A percentile compares a stretch with the other conserved stretches of the same genome.
Evolutionary conservation across 345 rosid genomes (phyloP).

Genomic region (Geranium brycei): DNA sequence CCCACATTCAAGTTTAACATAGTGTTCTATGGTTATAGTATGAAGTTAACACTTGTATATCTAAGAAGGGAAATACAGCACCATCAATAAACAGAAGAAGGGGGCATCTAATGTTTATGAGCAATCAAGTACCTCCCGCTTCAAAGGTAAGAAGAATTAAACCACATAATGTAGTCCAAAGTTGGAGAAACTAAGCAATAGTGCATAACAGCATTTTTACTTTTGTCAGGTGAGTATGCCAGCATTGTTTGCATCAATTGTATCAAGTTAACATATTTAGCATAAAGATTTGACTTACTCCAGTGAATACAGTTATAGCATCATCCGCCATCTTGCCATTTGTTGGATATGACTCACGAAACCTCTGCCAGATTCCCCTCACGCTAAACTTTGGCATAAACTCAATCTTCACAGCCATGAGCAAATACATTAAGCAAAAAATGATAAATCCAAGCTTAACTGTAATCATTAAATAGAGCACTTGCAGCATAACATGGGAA

Average conservation of each 20-base stretch:
- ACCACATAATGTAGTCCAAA: neutral
- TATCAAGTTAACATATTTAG: constrained; percentile 1
- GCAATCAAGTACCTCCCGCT: neutral
- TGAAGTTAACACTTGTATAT: too few relatives aligned
- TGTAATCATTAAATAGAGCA: neutral
- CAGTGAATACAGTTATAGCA: constrained; percentile 78
- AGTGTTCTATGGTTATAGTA: neutral
- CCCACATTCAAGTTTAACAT: neutral
- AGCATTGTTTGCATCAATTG: too few relatives aligned
- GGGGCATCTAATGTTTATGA: neutral
- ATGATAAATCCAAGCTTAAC: neutral
- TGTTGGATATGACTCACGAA: constrained; percentile 67
- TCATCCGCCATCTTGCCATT: constrained; percentile 39
- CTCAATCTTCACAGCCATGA: constrained; percentile 55
- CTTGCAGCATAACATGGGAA: neutral
- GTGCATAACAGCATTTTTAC: too few relatives aligned
- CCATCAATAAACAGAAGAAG: neutral
- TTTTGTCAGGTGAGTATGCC: too few relatives aligned
- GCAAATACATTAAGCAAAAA: constrained; percentile 7
- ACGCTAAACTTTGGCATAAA: constrained; percentile 93
- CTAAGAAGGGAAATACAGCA: neutral
- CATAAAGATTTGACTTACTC: constrained; percentile 42
- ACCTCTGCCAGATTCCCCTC: constrained; percentile 86
- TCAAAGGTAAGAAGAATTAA: neutral
- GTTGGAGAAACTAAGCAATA: neutral